These are phyloP conservation scores for Nepenthes alata DNA, from an alignment of 179 eudicot species.

Conservation along the genomic window DNA sequence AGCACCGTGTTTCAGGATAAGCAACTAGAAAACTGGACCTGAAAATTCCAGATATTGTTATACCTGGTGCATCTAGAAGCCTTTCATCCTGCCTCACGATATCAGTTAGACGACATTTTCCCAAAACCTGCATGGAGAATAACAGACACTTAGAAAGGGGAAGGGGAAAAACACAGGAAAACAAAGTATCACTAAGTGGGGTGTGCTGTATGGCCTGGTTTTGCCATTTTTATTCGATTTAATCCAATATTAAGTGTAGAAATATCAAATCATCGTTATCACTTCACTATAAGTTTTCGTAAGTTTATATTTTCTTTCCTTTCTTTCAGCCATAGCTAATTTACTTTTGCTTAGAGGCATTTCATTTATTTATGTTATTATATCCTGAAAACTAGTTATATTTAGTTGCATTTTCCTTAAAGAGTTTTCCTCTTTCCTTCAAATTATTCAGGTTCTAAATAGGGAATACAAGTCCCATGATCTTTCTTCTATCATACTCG, in stretches of 20 bases:
- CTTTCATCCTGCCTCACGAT: conserved; percentile 52
- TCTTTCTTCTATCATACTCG: neutral
- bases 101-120: conserved; percentile 57
- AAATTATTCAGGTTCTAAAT: too few species aligned
- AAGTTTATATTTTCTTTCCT: too few species aligned
- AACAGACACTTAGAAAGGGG: neutral
- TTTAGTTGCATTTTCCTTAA: neutral
- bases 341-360: too few species aligned
- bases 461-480: neutral
- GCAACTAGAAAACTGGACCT: neutral
- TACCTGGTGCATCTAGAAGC: conserved; percentile 84
- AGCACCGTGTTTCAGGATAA: conserved; percentile 1
- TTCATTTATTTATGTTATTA: neutral
- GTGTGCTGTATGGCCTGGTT: too few species aligned
- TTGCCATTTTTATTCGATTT: neutral
- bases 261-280: too few species aligned
- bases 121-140: conserved; percentile 39
- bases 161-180: too few species aligned
- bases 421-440: neutral
- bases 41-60: neutral
- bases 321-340: too few species aligned
- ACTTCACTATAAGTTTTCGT: too few species aligned
- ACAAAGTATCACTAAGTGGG: too few species aligned
- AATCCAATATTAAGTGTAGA: too few species aligned
- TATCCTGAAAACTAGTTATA: neutral